Percentiles rank a stretch among this genome's conserved stretches.
phyloP scores from a whole-genome alignment of 2,329 filamentous ascomycete genomes.

The Aspergillus transmontanensis region DNA sequence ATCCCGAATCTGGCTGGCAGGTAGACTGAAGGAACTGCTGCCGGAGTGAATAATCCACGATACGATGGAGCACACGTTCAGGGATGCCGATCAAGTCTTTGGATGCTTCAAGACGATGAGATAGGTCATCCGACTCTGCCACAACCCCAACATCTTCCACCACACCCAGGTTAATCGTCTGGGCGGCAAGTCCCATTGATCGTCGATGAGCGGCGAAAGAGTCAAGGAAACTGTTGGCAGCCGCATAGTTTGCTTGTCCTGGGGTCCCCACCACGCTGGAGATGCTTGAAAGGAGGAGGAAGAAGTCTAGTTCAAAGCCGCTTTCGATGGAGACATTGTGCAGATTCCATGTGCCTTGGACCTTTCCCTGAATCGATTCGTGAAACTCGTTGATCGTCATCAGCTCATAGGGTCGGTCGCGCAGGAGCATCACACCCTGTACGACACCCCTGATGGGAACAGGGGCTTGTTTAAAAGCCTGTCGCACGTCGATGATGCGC shows the following conservation, averaged over 20 bases:
- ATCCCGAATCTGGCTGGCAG: neutral
- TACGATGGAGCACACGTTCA: conserved; percentile 7
- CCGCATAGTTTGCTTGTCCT: conserved; percentile 28
- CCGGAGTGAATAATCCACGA: conserved; percentile 3
- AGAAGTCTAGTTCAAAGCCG: conserved; percentile 20
- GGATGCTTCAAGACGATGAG: neutral
- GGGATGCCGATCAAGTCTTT: conserved; percentile 1
- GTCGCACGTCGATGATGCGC: conserved; percentile 7
- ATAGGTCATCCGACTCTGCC: conserved; percentile 4
- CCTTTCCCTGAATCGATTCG: conserved; percentile 34
- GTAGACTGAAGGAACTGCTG: neutral
- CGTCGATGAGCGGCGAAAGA: conserved; percentile 20
- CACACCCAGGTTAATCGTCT: conserved; percentile 32
- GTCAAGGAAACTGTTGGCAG: conserved; percentile 28
- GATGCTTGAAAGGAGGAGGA: conserved; percentile 28
- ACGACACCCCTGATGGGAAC: conserved; percentile 18
- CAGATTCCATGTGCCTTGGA: conserved; percentile 30
- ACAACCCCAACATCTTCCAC: conserved; percentile 34
- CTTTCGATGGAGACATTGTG: conserved; percentile 20
- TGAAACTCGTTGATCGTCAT: conserved; percentile 38
- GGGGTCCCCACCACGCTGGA: conserved; percentile 24
- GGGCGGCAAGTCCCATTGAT: conserved; percentile 15
- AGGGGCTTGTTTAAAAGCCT: conserved; percentile 5
- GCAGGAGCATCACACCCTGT: conserved; percentile 21
- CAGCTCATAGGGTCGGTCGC: conserved; percentile 20